Conservation (phyloP, 2,329 filamentous ascomycete genomes). For the Stagonosporopsis rhizophila region DNA sequence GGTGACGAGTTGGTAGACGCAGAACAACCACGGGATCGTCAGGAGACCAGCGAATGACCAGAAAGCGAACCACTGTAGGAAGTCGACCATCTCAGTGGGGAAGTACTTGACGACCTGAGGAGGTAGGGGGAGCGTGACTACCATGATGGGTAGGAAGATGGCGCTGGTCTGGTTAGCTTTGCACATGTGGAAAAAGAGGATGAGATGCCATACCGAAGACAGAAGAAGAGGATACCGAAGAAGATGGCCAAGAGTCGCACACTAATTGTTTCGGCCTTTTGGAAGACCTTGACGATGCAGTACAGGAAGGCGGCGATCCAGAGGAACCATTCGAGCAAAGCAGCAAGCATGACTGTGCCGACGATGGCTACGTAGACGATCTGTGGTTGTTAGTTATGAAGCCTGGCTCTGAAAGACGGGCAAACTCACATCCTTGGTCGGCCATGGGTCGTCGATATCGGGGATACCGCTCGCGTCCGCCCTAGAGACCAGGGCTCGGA, state of each 20-base stretch:
- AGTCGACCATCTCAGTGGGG: constrained; percentile 69
- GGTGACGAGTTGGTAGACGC: constrained; percentile 88
- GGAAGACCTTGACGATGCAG: constrained; percentile 85
- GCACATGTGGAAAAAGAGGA: not conserved
- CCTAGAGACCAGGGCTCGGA: constrained; percentile 38
- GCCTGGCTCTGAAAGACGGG: not conserved
- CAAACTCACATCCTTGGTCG: constrained; percentile 50
- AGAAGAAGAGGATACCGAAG: constrained; percentile 75
- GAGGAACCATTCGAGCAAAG: constrained; percentile 89
- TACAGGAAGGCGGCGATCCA: constrained; percentile 95
- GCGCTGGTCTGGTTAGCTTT: constrained; percentile 58
- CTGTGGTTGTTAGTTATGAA: constrained; percentile 55
- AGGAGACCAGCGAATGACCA: constrained; percentile 88
- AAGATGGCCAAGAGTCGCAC: constrained; percentile 78
- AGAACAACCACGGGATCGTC: constrained; percentile 90
- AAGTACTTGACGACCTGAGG: constrained; percentile 74
- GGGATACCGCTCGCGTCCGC: constrained; percentile 38
- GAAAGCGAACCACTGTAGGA: constrained; percentile 94
- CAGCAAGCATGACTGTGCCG: constrained; percentile 80
- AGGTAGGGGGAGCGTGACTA: constrained; percentile 88
- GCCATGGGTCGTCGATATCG: constrained; percentile 49
- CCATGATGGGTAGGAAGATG: constrained; percentile 91
- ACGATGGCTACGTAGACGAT: constrained; percentile 86
- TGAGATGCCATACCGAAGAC: constrained; percentile 67
- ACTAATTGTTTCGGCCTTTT: constrained; percentile 88